Conservation (phyloP, 495 filamentous ascomycete genomes). For the Parathielavia hyrcaniae region DNA sequence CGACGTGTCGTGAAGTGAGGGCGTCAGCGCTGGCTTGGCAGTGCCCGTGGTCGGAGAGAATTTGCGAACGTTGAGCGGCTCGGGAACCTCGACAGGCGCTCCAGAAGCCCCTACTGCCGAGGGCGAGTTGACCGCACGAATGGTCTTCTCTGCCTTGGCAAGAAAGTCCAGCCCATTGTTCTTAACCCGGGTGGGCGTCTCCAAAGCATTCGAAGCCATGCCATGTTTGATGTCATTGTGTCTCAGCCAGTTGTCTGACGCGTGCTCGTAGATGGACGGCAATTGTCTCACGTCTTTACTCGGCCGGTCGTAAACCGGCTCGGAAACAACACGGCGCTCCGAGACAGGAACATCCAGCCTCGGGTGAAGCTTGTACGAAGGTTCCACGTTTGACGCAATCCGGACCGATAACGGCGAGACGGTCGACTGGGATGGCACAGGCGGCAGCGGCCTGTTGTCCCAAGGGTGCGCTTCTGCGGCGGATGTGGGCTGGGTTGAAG, state of each 20-base stretch:
- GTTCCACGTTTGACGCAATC: conserved; percentile 20
- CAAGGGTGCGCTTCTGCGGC: conserved; percentile 19
- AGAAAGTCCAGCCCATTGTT: conserved; percentile 34
- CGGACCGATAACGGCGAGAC: conserved; percentile 18
- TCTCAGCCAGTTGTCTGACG: conserved; percentile 28
- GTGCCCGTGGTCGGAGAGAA: conserved; percentile 5
- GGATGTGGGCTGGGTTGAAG: background rate
- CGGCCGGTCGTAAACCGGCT: conserved; percentile 45
- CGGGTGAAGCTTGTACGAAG: conserved; percentile 4
- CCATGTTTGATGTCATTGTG: conserved; percentile 29
- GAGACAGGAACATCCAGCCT: conserved; percentile 3
- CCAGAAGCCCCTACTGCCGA: conserved; percentile 16
- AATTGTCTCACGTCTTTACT: conserved; percentile 37
- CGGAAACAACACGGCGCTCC: conserved; percentile 43
- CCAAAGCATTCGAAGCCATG: conserved; percentile 32
- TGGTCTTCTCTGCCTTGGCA: conserved; percentile 40
- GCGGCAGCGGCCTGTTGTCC: conserved; percentile 45
- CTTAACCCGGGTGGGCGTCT: conserved; percentile 26
- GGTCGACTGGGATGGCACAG: conserved; percentile 48
- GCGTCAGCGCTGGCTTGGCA: background rate
- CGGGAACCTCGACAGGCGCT: conserved; percentile 19
- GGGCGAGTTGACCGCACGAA: conserved; percentile 45
- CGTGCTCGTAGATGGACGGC: conserved; percentile 49
- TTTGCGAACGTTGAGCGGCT: conserved; percentile 53
- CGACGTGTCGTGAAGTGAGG: background rate